Evolutionary conservation across 148 eudicot species (phyloP).

Genomic region (Euryodendron excelsum): DNA sequence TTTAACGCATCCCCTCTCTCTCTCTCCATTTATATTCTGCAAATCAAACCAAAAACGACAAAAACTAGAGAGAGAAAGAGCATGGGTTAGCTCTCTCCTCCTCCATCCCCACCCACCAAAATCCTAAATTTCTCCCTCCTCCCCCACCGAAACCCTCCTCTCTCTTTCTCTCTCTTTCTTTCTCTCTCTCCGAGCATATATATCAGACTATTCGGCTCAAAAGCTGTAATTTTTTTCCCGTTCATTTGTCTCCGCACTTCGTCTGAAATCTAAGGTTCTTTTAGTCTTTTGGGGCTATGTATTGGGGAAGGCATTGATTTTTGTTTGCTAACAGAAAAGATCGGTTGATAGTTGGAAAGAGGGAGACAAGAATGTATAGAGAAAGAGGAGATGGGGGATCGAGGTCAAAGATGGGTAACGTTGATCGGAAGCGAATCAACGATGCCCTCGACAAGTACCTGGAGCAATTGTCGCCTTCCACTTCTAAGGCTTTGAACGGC

Average conservation of each 20-base stretch:
- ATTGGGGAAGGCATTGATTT: neutral
- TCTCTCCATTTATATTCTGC: neutral
- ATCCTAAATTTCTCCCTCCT: neutral
- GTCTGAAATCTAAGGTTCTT: neutral
- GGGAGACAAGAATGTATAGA: constrained; percentile 29
- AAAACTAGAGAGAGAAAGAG: constrained; percentile 8
- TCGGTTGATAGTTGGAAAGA: neutral
- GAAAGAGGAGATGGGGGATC: constrained; percentile 37
- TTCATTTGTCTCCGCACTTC: neutral
- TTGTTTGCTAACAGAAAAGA: neutral
- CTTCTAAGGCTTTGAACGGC: constrained; percentile 40
- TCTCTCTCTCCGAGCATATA: constrained; percentile 20
- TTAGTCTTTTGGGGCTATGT: neutral
- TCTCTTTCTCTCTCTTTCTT: neutral
- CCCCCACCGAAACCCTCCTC: neutral
- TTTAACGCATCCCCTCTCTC: neutral
- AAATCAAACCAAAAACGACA: neutral
- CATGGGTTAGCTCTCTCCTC: constrained; percentile 8
- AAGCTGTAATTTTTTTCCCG: neutral
- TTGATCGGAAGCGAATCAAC: constrained; percentile 55
- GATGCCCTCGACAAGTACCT: constrained; percentile 61
- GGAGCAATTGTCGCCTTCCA: constrained; percentile 55
- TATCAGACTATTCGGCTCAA: neutral
- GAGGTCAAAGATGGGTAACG: constrained; percentile 38
- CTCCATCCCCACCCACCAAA: neutral